Conservation (phyloP, 1,139 yeast species). For the Sugiyamaella paludigena region DNA sequence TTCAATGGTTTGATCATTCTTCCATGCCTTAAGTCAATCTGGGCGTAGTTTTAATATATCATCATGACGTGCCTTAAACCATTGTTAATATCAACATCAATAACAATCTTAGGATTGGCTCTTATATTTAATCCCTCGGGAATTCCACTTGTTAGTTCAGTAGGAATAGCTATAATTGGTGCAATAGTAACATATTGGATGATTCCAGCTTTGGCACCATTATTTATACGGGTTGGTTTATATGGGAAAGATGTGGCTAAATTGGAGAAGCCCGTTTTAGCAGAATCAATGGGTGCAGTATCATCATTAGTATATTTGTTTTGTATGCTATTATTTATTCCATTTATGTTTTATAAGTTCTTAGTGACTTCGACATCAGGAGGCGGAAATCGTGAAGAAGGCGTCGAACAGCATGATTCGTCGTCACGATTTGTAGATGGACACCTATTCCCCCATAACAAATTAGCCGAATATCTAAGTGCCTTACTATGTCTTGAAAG, state of each 20-base stretch:
- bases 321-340: slow-evolving; percentile 79
- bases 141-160: slow-evolving; percentile 32
- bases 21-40: too few relatives aligned
- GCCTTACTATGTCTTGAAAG: slow-evolving; percentile 81
- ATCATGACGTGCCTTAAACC: too few relatives aligned
- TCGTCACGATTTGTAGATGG: slow-evolving; percentile 19
- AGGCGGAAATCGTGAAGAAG: slow-evolving; percentile 52
- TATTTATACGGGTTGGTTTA: slow-evolving; percentile 74
- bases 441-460: slow-evolving; percentile 72
- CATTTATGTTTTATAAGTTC: slow-evolving; percentile 82
- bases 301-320: slow-evolving; percentile 79
- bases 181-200: slow-evolving; percentile 55
- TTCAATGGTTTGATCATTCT: too few relatives aligned
- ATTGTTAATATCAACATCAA: neutral
- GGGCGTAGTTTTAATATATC: too few relatives aligned
- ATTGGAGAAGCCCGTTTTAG: slow-evolving; percentile 63
- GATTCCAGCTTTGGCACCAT: slow-evolving; percentile 64
- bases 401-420: slow-evolving; percentile 28
- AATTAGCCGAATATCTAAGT: slow-evolving; percentile 79
- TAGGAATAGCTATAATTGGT: slow-evolving; percentile 68
- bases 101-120: slow-evolving; percentile 6
- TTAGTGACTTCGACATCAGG: slow-evolving; percentile 60
- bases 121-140: slow-evolving; percentile 12
- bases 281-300: slow-evolving; percentile 90
- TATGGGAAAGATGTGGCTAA: slow-evolving; percentile 83